Evolutionary conservation across 805 yeast species (phyloP), one percentile per base, ranked within the genome.

Genomic region (Wickerhamiella spandovensis): DNA sequence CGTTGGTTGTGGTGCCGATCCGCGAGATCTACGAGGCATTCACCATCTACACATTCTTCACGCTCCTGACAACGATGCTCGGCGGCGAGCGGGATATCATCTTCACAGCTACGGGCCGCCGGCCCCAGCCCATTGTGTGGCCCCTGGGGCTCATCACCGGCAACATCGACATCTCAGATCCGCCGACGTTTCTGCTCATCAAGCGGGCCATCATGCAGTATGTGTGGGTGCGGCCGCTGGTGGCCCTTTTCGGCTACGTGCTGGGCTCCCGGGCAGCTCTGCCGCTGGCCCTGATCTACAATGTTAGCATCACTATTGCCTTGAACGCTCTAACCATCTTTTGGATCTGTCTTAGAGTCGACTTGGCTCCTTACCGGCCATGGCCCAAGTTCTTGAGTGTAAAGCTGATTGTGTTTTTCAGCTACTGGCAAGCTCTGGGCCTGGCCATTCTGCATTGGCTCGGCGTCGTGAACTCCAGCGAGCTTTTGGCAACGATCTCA

Each of bases 11-110:
- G 17, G 77, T 71, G n/a, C 56, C 57, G 4, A 59, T 84, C 0
- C 72, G 92, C 44, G 98, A 92, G 63, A 77, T 90, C 1, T 92
- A 92, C 65, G 98, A 92, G 65, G 97, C 97, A 0, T 86, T 92
- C 67, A 96, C 89, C 32, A 84, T 92, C 32, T 92, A 92, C 65
- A 87, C 96, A 1, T 92, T 92, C 64, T 90, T 85, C 69, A 76
- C 90, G 30, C 71, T 88, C 25, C 70, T 92, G 49, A 87, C 94
- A 0, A 77, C 81, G 54, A 76, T 87, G 70, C 72, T 92, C 9
- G 97, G 97, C 0, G 99, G 98, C 17, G 98, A 94, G 62, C 72
- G 95, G 47, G 78, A 78, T 52, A 87, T 92, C 23, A 81, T 92
- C 30, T 77, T 84, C 47, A 68, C 72, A 53, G 72, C 84, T 21